phyloP scores from a whole-genome alignment of 73 alveolate genomes.

The Paramecium pentaurelia region DNA sequence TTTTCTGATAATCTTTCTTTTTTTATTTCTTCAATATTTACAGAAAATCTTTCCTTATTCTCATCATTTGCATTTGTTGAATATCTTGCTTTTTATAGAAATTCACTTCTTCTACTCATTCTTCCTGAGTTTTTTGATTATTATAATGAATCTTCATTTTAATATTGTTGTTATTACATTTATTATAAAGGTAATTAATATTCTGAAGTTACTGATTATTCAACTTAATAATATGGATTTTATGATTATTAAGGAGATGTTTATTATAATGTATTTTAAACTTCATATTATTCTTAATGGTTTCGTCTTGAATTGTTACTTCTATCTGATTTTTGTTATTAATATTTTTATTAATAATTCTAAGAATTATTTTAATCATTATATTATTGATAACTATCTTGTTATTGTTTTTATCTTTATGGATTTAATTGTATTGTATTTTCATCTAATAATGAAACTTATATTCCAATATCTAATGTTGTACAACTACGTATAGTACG shows the following conservation, averaged over 20 bases:
- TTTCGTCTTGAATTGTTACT: not conserved
- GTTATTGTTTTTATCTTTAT: not conserved
- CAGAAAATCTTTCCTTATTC: not conserved
- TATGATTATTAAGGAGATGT: not conserved
- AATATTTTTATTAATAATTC: not conserved
- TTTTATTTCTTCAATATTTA: not conserved
- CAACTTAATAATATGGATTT: not conserved
- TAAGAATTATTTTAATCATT: not conserved
- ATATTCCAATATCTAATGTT: slow-evolving; percentile 24
- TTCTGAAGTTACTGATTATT: not conserved
- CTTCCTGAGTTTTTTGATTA: not conserved
- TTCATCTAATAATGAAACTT: not conserved
- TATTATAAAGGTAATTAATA: not conserved
- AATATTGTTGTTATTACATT: not conserved
- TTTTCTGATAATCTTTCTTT: not conserved
- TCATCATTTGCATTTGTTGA: not conserved
- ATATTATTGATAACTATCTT: not conserved
- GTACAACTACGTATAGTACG: not conserved
- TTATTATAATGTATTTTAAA: not conserved
- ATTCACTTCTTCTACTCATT: slow-evolving; percentile 10
- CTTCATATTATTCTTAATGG: not conserved
- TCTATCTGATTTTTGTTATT: not conserved
- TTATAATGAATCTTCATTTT: not conserved
- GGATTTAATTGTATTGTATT: not conserved
- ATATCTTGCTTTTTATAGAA: not conserved